Conservation (phyloP, 2,329 filamentous ascomycete species). For the Trichoderma guizhouense region DNA sequence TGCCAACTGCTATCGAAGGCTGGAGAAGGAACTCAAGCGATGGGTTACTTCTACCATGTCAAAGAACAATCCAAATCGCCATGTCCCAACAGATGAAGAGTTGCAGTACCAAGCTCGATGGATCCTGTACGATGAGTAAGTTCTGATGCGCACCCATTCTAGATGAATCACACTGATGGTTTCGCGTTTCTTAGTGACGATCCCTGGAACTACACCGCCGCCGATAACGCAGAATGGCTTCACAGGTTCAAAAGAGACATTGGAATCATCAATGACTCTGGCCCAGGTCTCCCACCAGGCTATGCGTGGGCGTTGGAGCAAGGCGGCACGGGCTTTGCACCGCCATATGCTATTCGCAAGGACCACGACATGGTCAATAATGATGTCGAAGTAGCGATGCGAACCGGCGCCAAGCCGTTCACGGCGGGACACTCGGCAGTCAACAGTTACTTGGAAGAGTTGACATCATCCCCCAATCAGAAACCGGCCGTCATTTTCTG, state of each 20-base stretch:
- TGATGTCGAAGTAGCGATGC: constrained; percentile 33
- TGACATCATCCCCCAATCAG: constrained; percentile 40
- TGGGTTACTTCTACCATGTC: constrained; percentile 54
- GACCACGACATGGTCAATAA: constrained; percentile 35
- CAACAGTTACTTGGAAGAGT: constrained; percentile 46
- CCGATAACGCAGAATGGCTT: constrained; percentile 57
- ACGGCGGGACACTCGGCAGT: constrained; percentile 43
- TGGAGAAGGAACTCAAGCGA: constrained; percentile 51
- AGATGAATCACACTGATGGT: not conserved
- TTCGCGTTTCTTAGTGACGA: constrained; percentile 34
- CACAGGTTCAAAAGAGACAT: constrained; percentile 58
- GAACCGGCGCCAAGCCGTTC: constrained; percentile 39
- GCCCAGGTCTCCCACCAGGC: constrained; percentile 47
- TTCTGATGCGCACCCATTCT: constrained; percentile 12
- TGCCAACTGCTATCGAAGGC: constrained; percentile 56
- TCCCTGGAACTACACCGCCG: constrained; percentile 20
- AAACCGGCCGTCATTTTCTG: constrained; percentile 54
- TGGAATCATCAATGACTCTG: constrained; percentile 48
- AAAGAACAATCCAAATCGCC: constrained; percentile 56
- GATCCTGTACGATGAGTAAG: constrained; percentile 61
- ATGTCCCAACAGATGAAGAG: constrained; percentile 59
- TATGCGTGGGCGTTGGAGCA: constrained; percentile 46
- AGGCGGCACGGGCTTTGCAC: constrained; percentile 54
- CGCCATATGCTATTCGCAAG: constrained; percentile 51
- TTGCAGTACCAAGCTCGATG: constrained; percentile 62